Base-by-base conservation (phyloP, 257 asterid genomes). In the Nicotiana undulata region DNA sequence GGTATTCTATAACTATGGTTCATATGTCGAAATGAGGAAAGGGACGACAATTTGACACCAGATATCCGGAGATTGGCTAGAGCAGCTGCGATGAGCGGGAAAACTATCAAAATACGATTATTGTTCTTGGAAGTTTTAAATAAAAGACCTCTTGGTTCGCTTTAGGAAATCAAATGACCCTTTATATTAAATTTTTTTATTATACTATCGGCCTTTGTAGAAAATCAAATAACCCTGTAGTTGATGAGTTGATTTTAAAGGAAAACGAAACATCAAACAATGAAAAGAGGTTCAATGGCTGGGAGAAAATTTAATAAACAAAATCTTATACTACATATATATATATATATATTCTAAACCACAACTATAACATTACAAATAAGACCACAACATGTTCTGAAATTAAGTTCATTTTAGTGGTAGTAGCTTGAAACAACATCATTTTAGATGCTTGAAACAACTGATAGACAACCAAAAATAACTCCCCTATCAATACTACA, bases 351-450 rank as follows among this genome's bases (percentile, higher is more conserved):
- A 0, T 74, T 83, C 67, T 83, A 52, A 68, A 61, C 18, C 72
- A 83, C 78, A 80, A 26, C 63, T 80, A 79, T 75, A 80, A 83
- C 80, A 79, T 83, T 40, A 79, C 75, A 70, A 51, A 46, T 79
- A 63, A 24, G 46, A 29, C 2, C 40, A 80, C 72, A 75, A 72
- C 17, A 82, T 46, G 75, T 79, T 65, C 76, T 53, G 18, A 60
- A 68, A 79, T 83, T 68, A 80, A 80, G 80, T 9, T 70, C 58
- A 60, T 59, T 37, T 68, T n/a, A 68, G 29, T 51, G 29, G 34
- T 29, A 75, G 74, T 29, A 49, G 40, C 66, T 26, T 26, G 28
- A 26, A 26, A 26, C 28, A 26, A 26, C 28, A 26, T 26, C 28
- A 26, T 26, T 26, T 26, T 77, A 28, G 37, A 63, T 63, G 40